These are phyloP conservation scores for Odonthalia washingtoniensis DNA, from an alignment of 31 red algal species.

Conservation along the genomic window DNA sequence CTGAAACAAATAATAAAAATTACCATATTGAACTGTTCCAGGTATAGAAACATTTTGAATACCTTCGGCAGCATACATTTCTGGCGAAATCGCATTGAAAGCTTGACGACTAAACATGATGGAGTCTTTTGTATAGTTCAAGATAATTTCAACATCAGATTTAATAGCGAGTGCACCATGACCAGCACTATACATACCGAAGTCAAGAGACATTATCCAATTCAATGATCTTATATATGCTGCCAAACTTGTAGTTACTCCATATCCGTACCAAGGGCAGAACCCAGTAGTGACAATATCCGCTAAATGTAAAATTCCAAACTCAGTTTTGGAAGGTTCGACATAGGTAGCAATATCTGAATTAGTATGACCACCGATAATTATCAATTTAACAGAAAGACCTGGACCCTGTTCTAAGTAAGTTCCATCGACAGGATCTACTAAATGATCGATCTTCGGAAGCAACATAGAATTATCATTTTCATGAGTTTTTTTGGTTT, in stretches of 20 bases:
- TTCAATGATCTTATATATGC: constrained; percentile 5
- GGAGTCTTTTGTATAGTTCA: constrained; percentile 33
- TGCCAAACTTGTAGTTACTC: constrained; percentile 30
- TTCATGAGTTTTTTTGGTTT: no score
- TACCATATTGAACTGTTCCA: constrained; percentile 12
- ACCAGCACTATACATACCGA: constrained; percentile 23
- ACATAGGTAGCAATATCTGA: constrained; percentile 20
- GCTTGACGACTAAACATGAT: constrained; percentile 33
- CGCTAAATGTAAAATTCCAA: constrained; percentile 13
- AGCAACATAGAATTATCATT: no score
- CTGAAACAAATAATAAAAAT: no score
- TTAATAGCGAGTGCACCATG: constrained; percentile 6
- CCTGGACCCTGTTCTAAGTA: background rate
- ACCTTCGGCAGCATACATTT: background rate
- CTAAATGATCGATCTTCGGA: no score
- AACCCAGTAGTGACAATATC: constrained; percentile 36
- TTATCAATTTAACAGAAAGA: constrained; percentile 6
- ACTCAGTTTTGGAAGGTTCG: constrained; percentile 7
- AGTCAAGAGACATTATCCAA: constrained; percentile 7
- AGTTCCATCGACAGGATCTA: constrained; percentile 1
- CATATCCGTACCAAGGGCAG: constrained; percentile 9
- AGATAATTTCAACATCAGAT: constrained; percentile 29
- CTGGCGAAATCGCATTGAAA: constrained; percentile 17
- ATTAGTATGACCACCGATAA: constrained; percentile 35
- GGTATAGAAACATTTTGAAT: constrained; percentile 34